Evolutionary conservation across 2,329 filamentous ascomycete species (phyloP).

Genomic region (Verticillium klebahnii): DNA sequence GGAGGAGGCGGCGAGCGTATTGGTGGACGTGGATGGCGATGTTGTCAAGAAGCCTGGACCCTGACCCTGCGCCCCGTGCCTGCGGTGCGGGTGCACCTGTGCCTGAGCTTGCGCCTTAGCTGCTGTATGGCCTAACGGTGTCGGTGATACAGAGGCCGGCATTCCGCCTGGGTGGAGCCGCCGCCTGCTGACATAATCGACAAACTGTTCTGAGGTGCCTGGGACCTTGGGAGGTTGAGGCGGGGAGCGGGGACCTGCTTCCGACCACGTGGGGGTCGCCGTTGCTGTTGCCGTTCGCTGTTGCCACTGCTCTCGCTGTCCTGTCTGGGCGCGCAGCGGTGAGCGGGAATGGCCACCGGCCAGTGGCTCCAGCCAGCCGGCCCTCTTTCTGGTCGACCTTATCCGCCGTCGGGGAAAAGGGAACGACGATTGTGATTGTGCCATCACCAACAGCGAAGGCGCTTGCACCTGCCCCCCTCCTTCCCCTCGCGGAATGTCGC

Average conservation of each 20-base stretch:
- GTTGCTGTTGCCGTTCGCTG: not conserved
- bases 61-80: not conserved
- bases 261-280: not conserved
- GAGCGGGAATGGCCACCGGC: not conserved
- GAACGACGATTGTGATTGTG: not conserved
- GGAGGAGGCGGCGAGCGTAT: not conserved
- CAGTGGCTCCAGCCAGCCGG: not conserved
- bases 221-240: not conserved
- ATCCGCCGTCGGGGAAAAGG: not conserved
- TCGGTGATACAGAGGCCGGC: not conserved
- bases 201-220: not conserved
- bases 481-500: not conserved
- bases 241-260: not conserved
- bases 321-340: not conserved
- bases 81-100: no score
- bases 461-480: not conserved
- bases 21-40: not conserved
- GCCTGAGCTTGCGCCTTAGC: not conserved
- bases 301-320: not conserved
- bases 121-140: not conserved
- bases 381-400: not conserved
- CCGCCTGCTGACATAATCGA: not conserved
- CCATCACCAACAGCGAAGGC: not conserved
- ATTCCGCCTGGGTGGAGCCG: not conserved
- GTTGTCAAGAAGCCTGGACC: not conserved